Evolutionary conservation across 1,139 yeast species (phyloP), one percentile per base, ranked within the genome.

Genomic region (Protomyces lactucae-debilis): DNA sequence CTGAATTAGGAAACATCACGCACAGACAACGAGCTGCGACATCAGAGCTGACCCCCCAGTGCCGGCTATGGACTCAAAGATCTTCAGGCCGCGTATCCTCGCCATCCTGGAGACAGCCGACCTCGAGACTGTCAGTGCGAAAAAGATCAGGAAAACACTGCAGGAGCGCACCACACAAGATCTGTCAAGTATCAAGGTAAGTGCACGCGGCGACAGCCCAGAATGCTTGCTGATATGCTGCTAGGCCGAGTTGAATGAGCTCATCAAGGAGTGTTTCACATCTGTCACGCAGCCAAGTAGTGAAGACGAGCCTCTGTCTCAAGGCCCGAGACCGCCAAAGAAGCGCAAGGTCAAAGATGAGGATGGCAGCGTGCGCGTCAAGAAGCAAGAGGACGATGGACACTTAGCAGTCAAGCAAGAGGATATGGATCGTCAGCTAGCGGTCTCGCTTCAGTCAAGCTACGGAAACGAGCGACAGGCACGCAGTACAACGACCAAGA

Each of bases 31-130:
- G 32, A 28, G 32, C 32, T 28, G 32, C 32, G 32, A 28, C 32
- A 28, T 28, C 32, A 21, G 32, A 28, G 32, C 32, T 6, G 8
- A 6, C 32, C 8, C 32, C 32, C 32, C 32, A 4, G 32, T 37
- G 43, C 16, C 43, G 16, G 32, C 16, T 21, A 60, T 60, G 60
- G 55, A 55, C 35, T 18, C 56, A 23, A 32, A 23, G 8, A 52
- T 59, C 39, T 59, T 52, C 57, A 39, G 46, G 53, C 60, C 60
- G 48, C 54, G 54, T 45, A 46, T 55, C 32, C 57, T 84, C 87
- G 91, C 95, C 0, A 86, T 88, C 21, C 76, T 88, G 46, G 78
- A 85, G 66, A 92, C 84, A n/a, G 85, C 93, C 0, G 86, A 88
- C 70, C 79, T 87, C 48, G 87, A 86, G 68, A 80, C 83, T 69